Evolutionary conservation across 2,329 filamentous ascomycete species (phyloP).

Genomic region (Knoxdaviesia capensis): DNA sequence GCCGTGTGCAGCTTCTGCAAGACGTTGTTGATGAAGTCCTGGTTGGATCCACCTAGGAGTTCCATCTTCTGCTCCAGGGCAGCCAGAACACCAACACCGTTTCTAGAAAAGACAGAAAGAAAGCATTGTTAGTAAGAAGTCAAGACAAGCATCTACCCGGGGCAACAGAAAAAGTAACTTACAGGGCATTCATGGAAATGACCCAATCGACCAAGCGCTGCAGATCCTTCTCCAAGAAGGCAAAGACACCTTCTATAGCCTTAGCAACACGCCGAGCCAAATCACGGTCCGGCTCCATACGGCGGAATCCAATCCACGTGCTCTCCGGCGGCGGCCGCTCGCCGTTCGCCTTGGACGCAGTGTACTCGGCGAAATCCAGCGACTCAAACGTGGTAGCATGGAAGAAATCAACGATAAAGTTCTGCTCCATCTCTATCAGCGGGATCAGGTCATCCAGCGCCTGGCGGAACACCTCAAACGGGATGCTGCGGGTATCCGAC

Average conservation of each 20-base stretch:
- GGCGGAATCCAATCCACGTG: constrained; percentile 10
- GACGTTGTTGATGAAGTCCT: constrained; percentile 69
- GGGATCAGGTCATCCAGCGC: constrained; percentile 67
- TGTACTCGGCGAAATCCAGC: constrained; percentile 65
- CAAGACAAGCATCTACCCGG: constrained; percentile 1
- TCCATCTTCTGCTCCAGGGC: constrained; percentile 60
- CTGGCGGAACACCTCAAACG: constrained; percentile 64
- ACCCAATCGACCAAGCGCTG: constrained; percentile 71
- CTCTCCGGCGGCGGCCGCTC: constrained; percentile 4
- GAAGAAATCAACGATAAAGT: constrained; percentile 94
- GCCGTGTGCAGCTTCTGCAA: constrained; percentile 62
- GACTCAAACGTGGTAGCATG: constrained; percentile 73
- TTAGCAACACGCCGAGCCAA: constrained; percentile 70
- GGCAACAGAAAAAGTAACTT: constrained; percentile 18
- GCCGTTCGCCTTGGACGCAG: constrained; percentile 39
- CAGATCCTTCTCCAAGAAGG: constrained; percentile 61
- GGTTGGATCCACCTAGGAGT: constrained; percentile 72
- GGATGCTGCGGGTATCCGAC: constrained; percentile 44
- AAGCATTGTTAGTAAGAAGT: constrained; percentile 1
- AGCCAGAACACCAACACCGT: constrained; percentile 74
- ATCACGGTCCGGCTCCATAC: constrained; percentile 73
- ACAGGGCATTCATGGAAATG: constrained; percentile 60
- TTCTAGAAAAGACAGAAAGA: constrained; percentile 25
- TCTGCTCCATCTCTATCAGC: constrained; percentile 81
- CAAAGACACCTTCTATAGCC: constrained; percentile 76